Evolutionary conservation across 169 alveolate species (phyloP).

Genomic region (Plasmodium ovale): DNA sequence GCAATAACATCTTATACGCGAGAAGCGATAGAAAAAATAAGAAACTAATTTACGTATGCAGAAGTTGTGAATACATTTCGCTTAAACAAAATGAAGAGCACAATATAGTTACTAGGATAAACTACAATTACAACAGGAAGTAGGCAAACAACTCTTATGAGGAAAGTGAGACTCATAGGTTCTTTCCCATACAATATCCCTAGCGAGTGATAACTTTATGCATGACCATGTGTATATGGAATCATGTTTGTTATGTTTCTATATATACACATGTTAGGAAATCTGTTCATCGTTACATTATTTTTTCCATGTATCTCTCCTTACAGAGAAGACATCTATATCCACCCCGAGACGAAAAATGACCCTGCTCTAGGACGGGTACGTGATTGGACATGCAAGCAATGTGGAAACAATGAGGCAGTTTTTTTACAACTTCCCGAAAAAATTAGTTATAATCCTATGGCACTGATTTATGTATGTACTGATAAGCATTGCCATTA

Average conservation of each 20-base stretch:
- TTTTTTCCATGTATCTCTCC: neutral
- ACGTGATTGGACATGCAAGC: conserved; percentile 89
- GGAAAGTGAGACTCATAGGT: no score
- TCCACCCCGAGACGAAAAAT: conserved; percentile 88
- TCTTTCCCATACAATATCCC: neutral
- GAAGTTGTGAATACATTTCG: conserved; percentile 80
- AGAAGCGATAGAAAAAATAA: conserved; percentile 75
- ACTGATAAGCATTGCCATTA: conserved; percentile 85
- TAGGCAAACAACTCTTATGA: no score
- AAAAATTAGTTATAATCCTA: conserved; percentile 91
- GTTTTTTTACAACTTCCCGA: conserved; percentile 93
- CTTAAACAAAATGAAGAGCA: conserved; percentile 78
- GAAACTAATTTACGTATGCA: conserved; percentile 77
- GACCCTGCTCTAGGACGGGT: conserved; percentile 94
- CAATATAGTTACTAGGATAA: conserved; percentile 78
- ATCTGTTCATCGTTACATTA: neutral
- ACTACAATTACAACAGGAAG: conserved; percentile 79
- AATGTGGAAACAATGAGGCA: conserved; percentile 88
- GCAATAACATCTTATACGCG: conserved; percentile 81
- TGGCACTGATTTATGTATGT: conserved; percentile 93
- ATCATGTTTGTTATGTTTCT: no score
- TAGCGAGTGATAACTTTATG: neutral
- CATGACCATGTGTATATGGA: neutral
- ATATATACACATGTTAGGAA: neutral
- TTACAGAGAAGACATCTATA: conserved; percentile 89